Percentiles rank a stretch among this genome's conserved stretches.
phyloP scores from a whole-genome alignment of 2,329 filamentous ascomycete species.

The Diaporthe citriasiana region DNA sequence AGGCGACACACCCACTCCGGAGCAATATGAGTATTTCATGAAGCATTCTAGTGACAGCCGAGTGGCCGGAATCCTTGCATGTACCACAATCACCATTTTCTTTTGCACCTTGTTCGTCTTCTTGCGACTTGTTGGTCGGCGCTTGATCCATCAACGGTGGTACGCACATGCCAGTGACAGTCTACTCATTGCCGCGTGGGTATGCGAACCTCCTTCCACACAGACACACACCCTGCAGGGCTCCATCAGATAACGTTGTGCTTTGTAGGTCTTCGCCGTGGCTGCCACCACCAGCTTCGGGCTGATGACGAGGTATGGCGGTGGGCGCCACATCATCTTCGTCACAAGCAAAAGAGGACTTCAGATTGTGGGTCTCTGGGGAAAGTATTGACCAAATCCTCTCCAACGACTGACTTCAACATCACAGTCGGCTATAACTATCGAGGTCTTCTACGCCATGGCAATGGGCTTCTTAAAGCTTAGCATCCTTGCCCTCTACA shows the following conservation, averaged over 20 bases:
- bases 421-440: background rate
- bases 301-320: background rate
- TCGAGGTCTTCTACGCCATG: background rate
- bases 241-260: background rate
- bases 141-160: background rate
- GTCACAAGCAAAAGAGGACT: background rate
- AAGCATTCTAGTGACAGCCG: background rate
- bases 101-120: background rate
- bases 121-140: background rate
- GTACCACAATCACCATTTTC: background rate
- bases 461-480: background rate
- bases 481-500: background rate
- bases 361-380: background rate
- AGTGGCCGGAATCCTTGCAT: background rate
- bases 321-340: conserved; percentile 12
- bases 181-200: background rate
- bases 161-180: background rate
- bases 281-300: background rate
- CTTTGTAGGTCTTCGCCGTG: background rate
- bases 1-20: background rate
- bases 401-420: background rate
- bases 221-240: background rate
- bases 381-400: rapidly evolving
- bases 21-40: background rate
- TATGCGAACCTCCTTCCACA: background rate